Evolutionary conservation across 2,329 filamentous ascomycete genomes (phyloP), one percentile per base, ranked within the genome.

Genomic region (Fusarium subtropicale): DNA sequence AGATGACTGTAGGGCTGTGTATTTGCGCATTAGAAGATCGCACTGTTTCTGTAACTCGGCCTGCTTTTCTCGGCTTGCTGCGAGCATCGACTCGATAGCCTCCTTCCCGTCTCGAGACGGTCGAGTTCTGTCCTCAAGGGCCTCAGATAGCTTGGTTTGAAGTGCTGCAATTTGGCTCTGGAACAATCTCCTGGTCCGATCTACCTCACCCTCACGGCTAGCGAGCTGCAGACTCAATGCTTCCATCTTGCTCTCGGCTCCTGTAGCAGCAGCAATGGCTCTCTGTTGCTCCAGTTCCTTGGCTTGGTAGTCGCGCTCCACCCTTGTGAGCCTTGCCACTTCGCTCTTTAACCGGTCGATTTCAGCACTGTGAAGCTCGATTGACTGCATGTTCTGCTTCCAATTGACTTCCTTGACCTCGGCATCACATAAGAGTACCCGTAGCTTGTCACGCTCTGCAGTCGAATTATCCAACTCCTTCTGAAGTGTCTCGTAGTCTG

Each of bases 371-470:
- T 87, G 86, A 18, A 86, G 84, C 73, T 91, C 86, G 34, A 90
- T 84, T 13, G 88, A 86, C 71, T 90, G 85, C 69, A 90, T 82
- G 57, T 88, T 87, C 73, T 93, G 90, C 63, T 88, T 85, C 59
- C 86, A 84, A 56, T 84, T 84, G 33, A 91, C 78, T 73, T 92
- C 91, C 62, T 88, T 87, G 8, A 90, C 87, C 78, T 96, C 92
- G 1, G 87, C 88, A 33, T 88, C 87, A 38, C 90, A 88, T 0
- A 95, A 84, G 7, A 93, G 81, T 66, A 85, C 84, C 48, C 87
- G 87, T 20, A 96, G 81, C 60, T 89, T 88, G 20, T 90, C 86
- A 42, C 85, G 85, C 71, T 94, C 91, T 7, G 83, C 81, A 67
- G 83, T 85, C 2, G 86, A 85, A 38, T 81, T 83, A 31, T 86